phyloP scores from a whole-genome alignment of 116 monocot species.

The Trichopus zeylanicus region DNA sequence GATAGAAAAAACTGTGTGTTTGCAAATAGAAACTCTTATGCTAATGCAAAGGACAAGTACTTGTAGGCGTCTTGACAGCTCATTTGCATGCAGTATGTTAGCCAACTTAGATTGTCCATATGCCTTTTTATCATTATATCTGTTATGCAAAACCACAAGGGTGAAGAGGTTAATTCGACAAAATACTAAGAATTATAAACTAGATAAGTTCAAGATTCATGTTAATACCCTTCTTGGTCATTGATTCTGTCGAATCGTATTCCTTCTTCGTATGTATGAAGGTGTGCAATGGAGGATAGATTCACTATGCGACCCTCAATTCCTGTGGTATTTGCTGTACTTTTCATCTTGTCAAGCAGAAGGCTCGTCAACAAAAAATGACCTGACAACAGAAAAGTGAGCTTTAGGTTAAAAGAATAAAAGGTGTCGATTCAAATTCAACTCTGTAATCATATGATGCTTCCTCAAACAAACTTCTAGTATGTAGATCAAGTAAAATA shows the following conservation, averaged over 20 bases:
- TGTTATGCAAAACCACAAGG: slow-evolving; percentile 11
- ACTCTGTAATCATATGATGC: no score
- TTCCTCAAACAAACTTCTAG: no score
- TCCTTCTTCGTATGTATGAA: slow-evolving; percentile 53
- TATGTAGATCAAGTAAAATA: neutral
- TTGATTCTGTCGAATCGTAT: slow-evolving; percentile 70
- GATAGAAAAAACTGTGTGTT: no score
- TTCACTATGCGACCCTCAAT: slow-evolving; percentile 90
- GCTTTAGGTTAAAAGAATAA: neutral
- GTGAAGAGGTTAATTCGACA: neutral
- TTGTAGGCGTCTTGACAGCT: slow-evolving; percentile 68
- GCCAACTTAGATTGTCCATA: slow-evolving; percentile 97
- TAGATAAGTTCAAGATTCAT: neutral
- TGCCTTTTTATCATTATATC: slow-evolving; percentile 75
- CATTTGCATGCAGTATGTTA: slow-evolving; percentile 68
- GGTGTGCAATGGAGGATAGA: slow-evolving; percentile 81
- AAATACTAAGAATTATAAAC: neutral
- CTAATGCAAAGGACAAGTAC: slow-evolving; percentile 18
- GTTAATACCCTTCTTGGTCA: slow-evolving; percentile 42
- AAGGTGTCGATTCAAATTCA: neutral
- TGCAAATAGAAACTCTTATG: neutral
- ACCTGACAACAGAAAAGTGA: slow-evolving; percentile 27
- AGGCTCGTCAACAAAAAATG: slow-evolving; percentile 91
- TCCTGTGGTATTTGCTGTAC: slow-evolving; percentile 53
- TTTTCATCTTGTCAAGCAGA: slow-evolving; percentile 88